Evolutionary conservation across 805 yeast genomes (phyloP).

Genomic region (Trichomonascus vanleenenianus): DNA sequence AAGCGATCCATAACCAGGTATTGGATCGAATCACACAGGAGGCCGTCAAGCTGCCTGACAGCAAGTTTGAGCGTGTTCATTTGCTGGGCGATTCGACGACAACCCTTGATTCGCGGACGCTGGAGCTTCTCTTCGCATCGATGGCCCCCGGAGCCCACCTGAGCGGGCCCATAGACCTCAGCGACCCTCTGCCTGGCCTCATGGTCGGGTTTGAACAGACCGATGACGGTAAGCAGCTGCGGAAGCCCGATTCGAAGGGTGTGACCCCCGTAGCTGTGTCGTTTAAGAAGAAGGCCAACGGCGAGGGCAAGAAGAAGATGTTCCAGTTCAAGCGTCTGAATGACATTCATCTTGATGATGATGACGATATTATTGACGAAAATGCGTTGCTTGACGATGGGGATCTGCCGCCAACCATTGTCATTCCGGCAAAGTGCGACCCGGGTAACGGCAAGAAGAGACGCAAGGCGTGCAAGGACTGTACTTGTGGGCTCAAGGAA

Average conservation of each 20-base stretch:
- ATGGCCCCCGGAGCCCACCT: conserved; percentile 27
- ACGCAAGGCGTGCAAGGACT: conserved; percentile 94
- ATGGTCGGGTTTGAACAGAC: conserved; percentile 30
- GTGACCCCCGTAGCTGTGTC: conserved; percentile 14
- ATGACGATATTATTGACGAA: conserved; percentile 49
- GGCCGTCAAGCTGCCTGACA: conserved; percentile 25
- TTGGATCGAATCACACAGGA: conserved; percentile 30
- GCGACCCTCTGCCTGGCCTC: conserved; percentile 1
- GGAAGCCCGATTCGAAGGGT: conserved; percentile 12
- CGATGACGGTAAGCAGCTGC: conserved; percentile 13
- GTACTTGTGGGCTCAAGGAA: conserved; percentile 95
- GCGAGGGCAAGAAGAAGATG: conserved; percentile 2
- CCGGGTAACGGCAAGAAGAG: conserved; percentile 44
- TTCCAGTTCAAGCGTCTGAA: conserved; percentile 25
- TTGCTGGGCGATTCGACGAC: conserved; percentile 17
- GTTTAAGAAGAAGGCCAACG: conserved; percentile 6
- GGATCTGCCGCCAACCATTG: conserved; percentile 31
- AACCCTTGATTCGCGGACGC: conserved; percentile 15
- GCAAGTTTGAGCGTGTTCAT: conserved; percentile 22
- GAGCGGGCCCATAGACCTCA: conserved; percentile 18
- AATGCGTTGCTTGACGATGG: conserved; percentile 44
- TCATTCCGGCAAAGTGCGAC: conserved; percentile 54
- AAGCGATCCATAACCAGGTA: conserved; percentile 26
- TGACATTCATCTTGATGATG: conserved; percentile 35
- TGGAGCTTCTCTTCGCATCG: conserved; percentile 23